phyloP scores from a whole-genome alignment of 805 yeast species.

The Pichia occidentalis region DNA sequence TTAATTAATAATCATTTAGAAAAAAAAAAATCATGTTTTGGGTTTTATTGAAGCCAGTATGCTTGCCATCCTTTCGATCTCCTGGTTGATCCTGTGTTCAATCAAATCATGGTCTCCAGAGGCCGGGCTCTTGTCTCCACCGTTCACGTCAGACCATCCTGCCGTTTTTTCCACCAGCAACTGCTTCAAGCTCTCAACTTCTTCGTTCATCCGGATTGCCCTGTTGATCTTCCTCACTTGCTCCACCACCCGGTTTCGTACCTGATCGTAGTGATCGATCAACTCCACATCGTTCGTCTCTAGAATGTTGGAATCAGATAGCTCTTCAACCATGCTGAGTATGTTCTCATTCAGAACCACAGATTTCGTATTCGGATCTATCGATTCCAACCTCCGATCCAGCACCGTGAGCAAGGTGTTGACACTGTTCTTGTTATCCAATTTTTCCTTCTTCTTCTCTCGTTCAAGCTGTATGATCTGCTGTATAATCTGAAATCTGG shows the following conservation, averaged over 20 bases:
- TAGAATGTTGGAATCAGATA: slow-evolving; percentile 24
- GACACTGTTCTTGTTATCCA: slow-evolving; percentile 22
- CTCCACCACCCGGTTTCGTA: slow-evolving; percentile 13
- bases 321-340: slow-evolving; percentile 25
- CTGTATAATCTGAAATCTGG: slow-evolving; percentile 25
- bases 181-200: slow-evolving; percentile 10
- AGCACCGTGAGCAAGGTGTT: slow-evolving; percentile 23
- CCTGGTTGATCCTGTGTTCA: slow-evolving; percentile 17
- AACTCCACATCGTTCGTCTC: slow-evolving; percentile 18
- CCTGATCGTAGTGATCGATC: slow-evolving; percentile 22
- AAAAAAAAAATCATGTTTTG: background rate
- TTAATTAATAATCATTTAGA: background rate
- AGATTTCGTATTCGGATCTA: too few relatives aligned
- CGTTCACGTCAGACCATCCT: background rate
- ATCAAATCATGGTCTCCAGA: too few relatives aligned
- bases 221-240: slow-evolving; percentile 16
- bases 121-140: slow-evolving; percentile 5
- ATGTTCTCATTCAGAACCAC: too few relatives aligned
- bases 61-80: slow-evolving; percentile 17
- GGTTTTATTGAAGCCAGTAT: slow-evolving; percentile 1
- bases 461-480: slow-evolving; percentile 26
- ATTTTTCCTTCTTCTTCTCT: slow-evolving; percentile 10
- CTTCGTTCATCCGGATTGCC: slow-evolving; percentile 13
- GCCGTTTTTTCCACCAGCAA: background rate
- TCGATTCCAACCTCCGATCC: slow-evolving; percentile 3